Evolutionary conservation across 305 asterid genomes (phyloP).

Genomic region (Plantago lanceolata): DNA sequence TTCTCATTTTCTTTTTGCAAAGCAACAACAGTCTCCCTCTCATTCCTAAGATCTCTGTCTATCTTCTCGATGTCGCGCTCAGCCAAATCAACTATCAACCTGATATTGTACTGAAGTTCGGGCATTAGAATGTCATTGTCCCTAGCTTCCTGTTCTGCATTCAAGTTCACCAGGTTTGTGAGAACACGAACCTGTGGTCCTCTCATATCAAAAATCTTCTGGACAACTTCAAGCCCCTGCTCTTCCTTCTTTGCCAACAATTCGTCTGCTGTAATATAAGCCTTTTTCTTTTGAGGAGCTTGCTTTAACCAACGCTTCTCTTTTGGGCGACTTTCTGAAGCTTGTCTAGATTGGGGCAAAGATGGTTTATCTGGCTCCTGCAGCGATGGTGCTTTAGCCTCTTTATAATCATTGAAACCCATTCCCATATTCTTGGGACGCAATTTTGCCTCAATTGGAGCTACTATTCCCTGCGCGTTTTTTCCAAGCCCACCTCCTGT

Average conservation of each 20-base stretch:
- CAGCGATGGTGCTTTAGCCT: slow-evolving; percentile 45
- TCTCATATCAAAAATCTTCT: slow-evolving; percentile 94
- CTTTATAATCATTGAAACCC: slow-evolving; percentile 83
- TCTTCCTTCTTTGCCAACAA: slow-evolving; percentile 72
- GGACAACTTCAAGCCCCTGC: slow-evolving; percentile 63
- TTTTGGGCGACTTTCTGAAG: slow-evolving; percentile 36
- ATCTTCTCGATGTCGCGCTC: slow-evolving; percentile 82
- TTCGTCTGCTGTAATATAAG: slow-evolving; percentile 65
- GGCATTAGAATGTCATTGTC: slow-evolving; percentile 89
- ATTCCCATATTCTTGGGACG: slow-evolving; percentile 89
- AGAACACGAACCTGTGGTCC: slow-evolving; percentile 93
- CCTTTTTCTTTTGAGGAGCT: slow-evolving; percentile 48
- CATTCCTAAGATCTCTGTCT: slow-evolving; percentile 75
- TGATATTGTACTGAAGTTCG: slow-evolving; percentile 85
- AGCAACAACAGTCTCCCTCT: slow-evolving; percentile 84
- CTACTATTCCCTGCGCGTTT: slow-evolving; percentile 68
- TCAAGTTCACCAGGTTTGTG: slow-evolving; percentile 80
- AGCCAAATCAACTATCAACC: slow-evolving; percentile 67
- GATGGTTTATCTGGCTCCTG: slow-evolving; percentile 47
- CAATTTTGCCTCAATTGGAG: slow-evolving; percentile 73
- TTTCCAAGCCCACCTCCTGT: slow-evolving; percentile 93
- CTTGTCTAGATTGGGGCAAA: slow-evolving; percentile 32
- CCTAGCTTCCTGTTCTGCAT: slow-evolving; percentile 73
- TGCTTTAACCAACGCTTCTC: slow-evolving; percentile 76
- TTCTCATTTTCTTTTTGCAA: slow-evolving; percentile 81